These are phyloP conservation scores for Colletotrichum noveboracense DNA, from an alignment of 2,329 filamentous ascomycete species.

Conservation along the genomic window DNA sequence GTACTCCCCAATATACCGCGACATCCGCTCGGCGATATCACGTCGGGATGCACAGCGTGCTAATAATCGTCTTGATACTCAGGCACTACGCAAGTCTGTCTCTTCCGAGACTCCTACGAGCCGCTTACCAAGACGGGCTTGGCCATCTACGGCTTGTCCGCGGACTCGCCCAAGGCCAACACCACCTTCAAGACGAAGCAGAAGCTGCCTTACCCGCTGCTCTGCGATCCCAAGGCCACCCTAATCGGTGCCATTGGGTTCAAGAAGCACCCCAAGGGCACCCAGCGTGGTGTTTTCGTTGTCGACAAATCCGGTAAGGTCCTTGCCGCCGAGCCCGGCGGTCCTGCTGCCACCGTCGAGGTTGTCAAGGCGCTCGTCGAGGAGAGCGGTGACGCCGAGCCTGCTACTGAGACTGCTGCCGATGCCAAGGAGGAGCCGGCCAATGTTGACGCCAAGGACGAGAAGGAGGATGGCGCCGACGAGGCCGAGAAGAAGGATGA, in stretches of 20 bases:
- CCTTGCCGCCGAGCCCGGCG: conserved; percentile 74
- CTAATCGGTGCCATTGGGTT: conserved; percentile 89
- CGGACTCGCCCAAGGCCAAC: conserved; percentile 89
- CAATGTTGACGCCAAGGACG: conserved; percentile 30
- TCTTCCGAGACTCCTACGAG: conserved; percentile 87
- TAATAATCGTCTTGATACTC: conserved; percentile 2
- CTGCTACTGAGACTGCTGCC: conserved; percentile 46
- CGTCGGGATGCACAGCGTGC: not conserved
- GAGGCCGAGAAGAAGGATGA: conserved; percentile 18
- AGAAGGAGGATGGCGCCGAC: conserved; percentile 24
- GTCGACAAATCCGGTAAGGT: conserved; percentile 84
- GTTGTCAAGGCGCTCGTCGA: conserved; percentile 76
- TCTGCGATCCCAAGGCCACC: conserved; percentile 78
- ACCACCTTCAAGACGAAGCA: conserved; percentile 92
- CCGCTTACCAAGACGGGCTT: conserved; percentile 80
- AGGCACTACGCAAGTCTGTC: conserved; percentile 93
- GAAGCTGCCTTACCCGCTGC: conserved; percentile 83
- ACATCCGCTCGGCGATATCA: not conserved
- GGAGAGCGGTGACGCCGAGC: conserved; percentile 26
- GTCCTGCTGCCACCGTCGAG: conserved; percentile 78
- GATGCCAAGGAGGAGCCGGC: conserved; percentile 30
- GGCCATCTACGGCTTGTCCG: conserved; percentile 87
- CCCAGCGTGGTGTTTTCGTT: conserved; percentile 85
- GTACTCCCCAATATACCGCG: conserved; percentile 34
- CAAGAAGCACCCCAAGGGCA: conserved; percentile 83